Base-by-base conservation (phyloP, 164 flowering plant genomes). In the Magnolia kwangsiensis region DNA sequence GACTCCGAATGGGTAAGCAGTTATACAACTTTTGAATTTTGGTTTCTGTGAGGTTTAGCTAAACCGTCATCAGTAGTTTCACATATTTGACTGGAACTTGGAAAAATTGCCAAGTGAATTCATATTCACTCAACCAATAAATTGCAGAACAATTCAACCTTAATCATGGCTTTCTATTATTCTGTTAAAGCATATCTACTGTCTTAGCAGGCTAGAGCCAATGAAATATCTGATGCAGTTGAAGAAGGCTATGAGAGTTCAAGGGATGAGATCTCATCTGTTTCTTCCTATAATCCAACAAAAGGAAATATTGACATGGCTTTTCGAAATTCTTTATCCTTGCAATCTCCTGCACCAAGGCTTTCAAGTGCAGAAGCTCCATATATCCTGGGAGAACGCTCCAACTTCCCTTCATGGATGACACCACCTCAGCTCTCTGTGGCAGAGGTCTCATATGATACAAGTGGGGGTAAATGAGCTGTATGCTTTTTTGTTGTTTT, bases 231-330 rank as follows among this genome's bases (percentile, higher is more conserved):
- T 82, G 96, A 92, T 81, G 96, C 86, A 50, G 83, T 81, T 78
- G 99, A 94, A 78, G 98, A 94, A 74, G 99, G 91, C 65, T 94
- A 90, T 85, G 99, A 91, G 7, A 96, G 99, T 83, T 89, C 93
- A 55, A 87, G 89, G 80, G 99, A 96, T 84, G 97, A 96, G 74
- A 80, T 87, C 49, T 89, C 87, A 79, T 96, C 99, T 83, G 91
- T 96, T 75, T 92, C 97, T 75, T 96, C 99, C 55, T 92, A 83
- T 78, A 93, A 92, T 80, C 87, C 82, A n/a, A 67, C 76, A 64
- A 95, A 81, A 80, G 99, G 90, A 75, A 86, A 83, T 78, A 4
- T 95, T 50, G 85, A 85, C 71, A 83, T 73, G 72, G 77, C 84
- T 19, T 91, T 91, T 78, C 91, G 92, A 73, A 91, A 92, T 85